A percentile compares a stretch with the other conserved stretches of the same genome.
These are phyloP conservation scores for Mrakia frigida DNA, from an alignment of 768 basidiomycete genomes.

Conservation along the genomic window DNA sequence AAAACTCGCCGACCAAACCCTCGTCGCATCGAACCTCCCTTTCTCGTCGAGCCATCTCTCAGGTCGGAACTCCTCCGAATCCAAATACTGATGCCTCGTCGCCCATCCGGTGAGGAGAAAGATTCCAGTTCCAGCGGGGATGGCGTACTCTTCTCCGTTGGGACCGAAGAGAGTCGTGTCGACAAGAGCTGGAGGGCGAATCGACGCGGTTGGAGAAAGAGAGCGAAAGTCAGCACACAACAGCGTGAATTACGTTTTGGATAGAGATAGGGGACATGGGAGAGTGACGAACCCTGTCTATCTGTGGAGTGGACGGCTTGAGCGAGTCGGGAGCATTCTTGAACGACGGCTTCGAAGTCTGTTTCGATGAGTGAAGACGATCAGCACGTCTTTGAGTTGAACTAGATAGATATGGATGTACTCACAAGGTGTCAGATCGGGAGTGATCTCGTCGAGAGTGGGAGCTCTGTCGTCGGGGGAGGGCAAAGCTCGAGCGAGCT, in stretches of 20 bases:
- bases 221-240: neutral
- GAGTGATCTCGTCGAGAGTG: neutral
- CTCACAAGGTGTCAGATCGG: neutral
- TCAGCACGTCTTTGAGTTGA: neutral
- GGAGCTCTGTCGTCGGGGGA: constrained; percentile 9
- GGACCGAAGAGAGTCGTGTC: constrained; percentile 4
- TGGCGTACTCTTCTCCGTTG: neutral
- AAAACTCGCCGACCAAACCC: constrained; percentile 1
- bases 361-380: neutral
- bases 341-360: constrained; percentile 21
- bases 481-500: neutral
- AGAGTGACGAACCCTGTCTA: constrained; percentile 8
- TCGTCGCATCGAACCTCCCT: neutral
- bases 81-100: neutral
- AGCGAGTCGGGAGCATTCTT: constrained; percentile 3
- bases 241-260: too few relatives aligned
- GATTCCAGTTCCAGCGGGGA: neutral
- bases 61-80: neutral
- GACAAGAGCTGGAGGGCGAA: neutral
- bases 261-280: neutral
- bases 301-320: neutral
- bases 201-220: neutral
- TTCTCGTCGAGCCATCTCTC: constrained; percentile 24
- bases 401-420: neutral
- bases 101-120: constrained; percentile 12